Percentiles rank a stretch among this genome's conserved stretches.
Evolutionary conservation across 257 asterid species (phyloP).

Genomic region (Jaltomata sinuosa): DNA sequence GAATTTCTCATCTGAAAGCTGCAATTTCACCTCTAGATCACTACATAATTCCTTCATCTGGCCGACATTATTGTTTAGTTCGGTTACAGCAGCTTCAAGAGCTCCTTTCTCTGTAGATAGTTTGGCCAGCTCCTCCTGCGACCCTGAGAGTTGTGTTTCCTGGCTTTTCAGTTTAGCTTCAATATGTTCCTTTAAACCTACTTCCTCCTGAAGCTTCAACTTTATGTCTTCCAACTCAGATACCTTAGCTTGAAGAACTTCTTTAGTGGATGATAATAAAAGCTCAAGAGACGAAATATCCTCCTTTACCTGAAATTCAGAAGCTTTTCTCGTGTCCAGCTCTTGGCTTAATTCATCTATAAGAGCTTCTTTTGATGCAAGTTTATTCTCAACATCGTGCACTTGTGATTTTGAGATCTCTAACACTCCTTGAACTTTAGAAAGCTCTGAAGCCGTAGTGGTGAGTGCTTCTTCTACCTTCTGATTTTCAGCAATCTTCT

Average conservation of each 20-base stretch:
- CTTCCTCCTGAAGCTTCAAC: conserved; percentile 49
- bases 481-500: conserved; percentile 46
- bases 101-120: conserved; percentile 41
- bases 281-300: conserved; percentile 46
- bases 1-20: conserved; percentile 68
- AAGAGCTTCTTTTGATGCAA: conserved; percentile 58
- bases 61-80: conserved; percentile 34
- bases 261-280: conserved; percentile 28
- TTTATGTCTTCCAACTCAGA: conserved; percentile 46
- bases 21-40: conserved; percentile 74
- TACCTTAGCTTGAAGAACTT: conserved; percentile 31
- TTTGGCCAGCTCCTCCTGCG: conserved; percentile 45
- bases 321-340: conserved; percentile 39
- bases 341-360: conserved; percentile 43
- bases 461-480: conserved; percentile 62
- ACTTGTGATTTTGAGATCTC: conserved; percentile 57
- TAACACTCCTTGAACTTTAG: conserved; percentile 46
- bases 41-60: conserved; percentile 62
- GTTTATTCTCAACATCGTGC: conserved; percentile 47
- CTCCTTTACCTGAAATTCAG: conserved; percentile 49
- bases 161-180: conserved; percentile 36
- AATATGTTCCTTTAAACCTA: conserved; percentile 26
- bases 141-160: conserved; percentile 28
- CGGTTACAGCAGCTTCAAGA: conserved; percentile 52
- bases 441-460: conserved; percentile 41